Evolutionary conservation across 2,329 filamentous ascomycete genomes (phyloP), one percentile per base, ranked within the genome.

Genomic region (Penicillium sp.): DNA sequence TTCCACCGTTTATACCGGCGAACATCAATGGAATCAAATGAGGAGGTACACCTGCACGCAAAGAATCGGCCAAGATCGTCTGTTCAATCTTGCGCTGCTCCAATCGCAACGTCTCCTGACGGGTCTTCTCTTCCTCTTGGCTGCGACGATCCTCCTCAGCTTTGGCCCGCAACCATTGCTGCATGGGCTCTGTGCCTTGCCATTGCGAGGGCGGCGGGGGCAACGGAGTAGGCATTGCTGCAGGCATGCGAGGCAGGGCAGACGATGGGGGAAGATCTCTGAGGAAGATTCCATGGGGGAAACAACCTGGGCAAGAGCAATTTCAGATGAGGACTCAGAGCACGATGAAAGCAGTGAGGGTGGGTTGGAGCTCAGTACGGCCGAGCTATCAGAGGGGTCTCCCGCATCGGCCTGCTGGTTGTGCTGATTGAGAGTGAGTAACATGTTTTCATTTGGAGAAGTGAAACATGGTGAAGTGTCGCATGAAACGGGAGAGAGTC

Each of bases 21-120:
- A 93, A 92, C 25, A 93, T 86, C 58, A 91, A 77, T 7, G 90
- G 90, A 26, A 92, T 83, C 82, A 92, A 85, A 35, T 87, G 82
- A 13, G 89, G 88, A 10, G 90, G 89, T 50, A 93, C 85, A 11
- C 89, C 89, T 37, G 87, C 85, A 53, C 82, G 80, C 53, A 92
- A 72, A 2, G 88, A 89, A 23, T 88, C 86, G 54, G 83, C 80
- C 56, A 93, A 75, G 75, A 93, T 92, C 46, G 86, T 86, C 69
- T 88, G 84, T 73, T 92, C 90, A 55, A 91, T 81, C 66, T 82
- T 88, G 47, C 89, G 81, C 74, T 90, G 89, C 74, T 92, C 89
- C 31, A 92, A 75, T 26, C 86, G 86, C 44, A 90, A 75, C 31
- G 79, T 78, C 73, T 91, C 90, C 66, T 84, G 82, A 31, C 77